A percentile compares a stretch with the other conserved stretches of the same genome.
Evolutionary conservation across 768 basidiomycete genomes (phyloP).

Genomic region (Leccinum incarnatum): DNA sequence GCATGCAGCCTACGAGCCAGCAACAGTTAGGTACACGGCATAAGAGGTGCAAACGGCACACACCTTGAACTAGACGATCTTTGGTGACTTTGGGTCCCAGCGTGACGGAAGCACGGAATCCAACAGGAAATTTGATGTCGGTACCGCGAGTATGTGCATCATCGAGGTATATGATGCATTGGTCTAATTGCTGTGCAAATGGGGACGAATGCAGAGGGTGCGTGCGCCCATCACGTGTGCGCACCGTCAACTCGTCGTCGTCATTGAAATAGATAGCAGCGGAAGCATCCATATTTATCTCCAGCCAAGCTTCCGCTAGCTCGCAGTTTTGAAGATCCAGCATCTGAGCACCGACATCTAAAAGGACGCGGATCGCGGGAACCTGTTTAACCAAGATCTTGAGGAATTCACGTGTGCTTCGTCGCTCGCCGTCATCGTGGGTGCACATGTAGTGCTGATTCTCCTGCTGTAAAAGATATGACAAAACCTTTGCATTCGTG

Average conservation of each 20-base stretch:
- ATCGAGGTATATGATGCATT: conserved; percentile 36
- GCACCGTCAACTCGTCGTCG: conserved; percentile 28
- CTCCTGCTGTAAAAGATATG: conserved; percentile 26
- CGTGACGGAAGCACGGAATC: conserved; percentile 34
- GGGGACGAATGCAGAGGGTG: conserved; percentile 28
- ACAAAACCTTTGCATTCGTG: conserved; percentile 41
- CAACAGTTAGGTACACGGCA: neutral
- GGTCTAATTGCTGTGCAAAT: conserved; percentile 24
- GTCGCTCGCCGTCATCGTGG: neutral
- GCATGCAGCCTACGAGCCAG: conserved; percentile 45
- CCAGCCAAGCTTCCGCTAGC: conserved; percentile 42
- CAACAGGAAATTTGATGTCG: conserved; percentile 32
- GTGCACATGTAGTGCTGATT: conserved; percentile 12
- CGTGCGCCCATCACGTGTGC: conserved; percentile 17
- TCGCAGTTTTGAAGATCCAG: conserved; percentile 44
- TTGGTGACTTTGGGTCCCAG: conserved; percentile 36
- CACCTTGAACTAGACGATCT: conserved; percentile 25
- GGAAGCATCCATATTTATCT: neutral
- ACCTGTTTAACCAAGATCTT: conserved; percentile 28
- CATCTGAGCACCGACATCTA: conserved; percentile 57
- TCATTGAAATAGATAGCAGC: conserved; percentile 29
- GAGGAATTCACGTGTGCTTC: conserved; percentile 16
- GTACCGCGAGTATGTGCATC: conserved; percentile 39
- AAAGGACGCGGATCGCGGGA: conserved; percentile 40
- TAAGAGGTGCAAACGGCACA: neutral